phyloP scores from a whole-genome alignment of 2,329 filamentous ascomycete genomes.

The Purpureocillium lavendulum region DNA sequence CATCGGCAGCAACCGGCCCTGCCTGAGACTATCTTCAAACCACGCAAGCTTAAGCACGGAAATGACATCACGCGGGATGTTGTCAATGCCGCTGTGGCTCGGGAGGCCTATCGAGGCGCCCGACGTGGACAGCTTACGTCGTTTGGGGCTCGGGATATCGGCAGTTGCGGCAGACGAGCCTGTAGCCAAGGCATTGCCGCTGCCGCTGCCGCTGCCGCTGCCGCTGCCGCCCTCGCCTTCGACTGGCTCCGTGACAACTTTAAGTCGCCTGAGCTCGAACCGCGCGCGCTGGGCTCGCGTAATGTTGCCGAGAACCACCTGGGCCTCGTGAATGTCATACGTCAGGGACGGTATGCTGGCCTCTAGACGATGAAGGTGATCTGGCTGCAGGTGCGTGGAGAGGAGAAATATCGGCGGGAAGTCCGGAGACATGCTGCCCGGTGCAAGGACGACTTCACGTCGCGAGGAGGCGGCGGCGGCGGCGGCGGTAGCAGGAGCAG shows the following conservation, averaged over 20 bases:
- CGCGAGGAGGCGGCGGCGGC: no score
- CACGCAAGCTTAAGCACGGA: conserved; percentile 52
- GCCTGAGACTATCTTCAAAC: conserved; percentile 44
- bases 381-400: conserved; percentile 55
- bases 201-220: not conserved
- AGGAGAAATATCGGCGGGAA: conserved; percentile 67
- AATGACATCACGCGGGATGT: conserved; percentile 17
- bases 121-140: conserved; percentile 8
- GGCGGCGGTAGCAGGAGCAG: no score
- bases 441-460: no score
- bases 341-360: conserved; percentile 58
- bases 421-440: conserved; percentile 16
- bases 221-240: not conserved
- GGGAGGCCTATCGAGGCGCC: no score
- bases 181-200: no score
- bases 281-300: conserved; percentile 60
- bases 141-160: conserved; percentile 10
- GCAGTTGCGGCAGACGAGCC: no score
- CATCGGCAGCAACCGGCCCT: conserved; percentile 35
- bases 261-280: conserved; percentile 67
- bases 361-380: conserved; percentile 57
- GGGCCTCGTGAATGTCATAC: conserved; percentile 62
- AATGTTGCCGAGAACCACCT: conserved; percentile 67
- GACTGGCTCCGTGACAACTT: conserved; percentile 45
- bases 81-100: no score